Conservation (phyloP, 805 yeast genomes). For the Pichia insulana region DNA sequence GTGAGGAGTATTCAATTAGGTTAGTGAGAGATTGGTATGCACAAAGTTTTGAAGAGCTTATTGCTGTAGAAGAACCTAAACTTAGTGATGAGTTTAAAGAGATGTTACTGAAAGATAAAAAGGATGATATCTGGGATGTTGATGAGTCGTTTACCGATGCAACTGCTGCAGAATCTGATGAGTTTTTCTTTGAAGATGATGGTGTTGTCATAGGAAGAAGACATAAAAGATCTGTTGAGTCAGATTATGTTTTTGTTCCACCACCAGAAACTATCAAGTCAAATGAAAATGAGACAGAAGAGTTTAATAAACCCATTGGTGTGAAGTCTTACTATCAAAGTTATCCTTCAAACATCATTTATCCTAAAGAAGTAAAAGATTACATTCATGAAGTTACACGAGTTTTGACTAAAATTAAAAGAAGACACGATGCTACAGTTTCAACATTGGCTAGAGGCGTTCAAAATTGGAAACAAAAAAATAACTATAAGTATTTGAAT, state of each 20-base stretch:
- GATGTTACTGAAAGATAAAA: constrained; percentile 18
- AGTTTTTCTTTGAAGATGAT: constrained; percentile 36
- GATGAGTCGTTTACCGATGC: not conserved
- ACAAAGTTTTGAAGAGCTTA: constrained; percentile 77
- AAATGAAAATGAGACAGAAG: constrained; percentile 7
- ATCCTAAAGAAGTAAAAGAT: constrained; percentile 68
- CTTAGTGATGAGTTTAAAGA: constrained; percentile 31
- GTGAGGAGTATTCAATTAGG: constrained; percentile 63
- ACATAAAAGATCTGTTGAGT: constrained; percentile 2
- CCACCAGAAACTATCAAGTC: not conserved
- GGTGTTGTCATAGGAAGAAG: constrained; percentile 30
- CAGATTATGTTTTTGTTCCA: not conserved
- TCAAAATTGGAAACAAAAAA: constrained; percentile 70
- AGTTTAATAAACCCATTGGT: constrained; percentile 11
- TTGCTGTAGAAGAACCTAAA: constrained; percentile 52
- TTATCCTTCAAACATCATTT: constrained; percentile 43
- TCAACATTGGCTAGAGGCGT: constrained; percentile 90
- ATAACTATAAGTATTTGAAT: constrained; percentile 43
- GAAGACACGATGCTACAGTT: constrained; percentile 86
- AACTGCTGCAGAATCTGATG: constrained; percentile 1
- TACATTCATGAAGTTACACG: constrained; percentile 64
- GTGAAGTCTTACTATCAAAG: constrained; percentile 28
- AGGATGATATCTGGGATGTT: constrained; percentile 24
- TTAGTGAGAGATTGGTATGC: constrained; percentile 85
- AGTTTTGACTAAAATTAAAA: constrained; percentile 61